Base-by-base conservation (phyloP, 352 stramenopile species). In the Phytophthora tentaculata region DNA sequence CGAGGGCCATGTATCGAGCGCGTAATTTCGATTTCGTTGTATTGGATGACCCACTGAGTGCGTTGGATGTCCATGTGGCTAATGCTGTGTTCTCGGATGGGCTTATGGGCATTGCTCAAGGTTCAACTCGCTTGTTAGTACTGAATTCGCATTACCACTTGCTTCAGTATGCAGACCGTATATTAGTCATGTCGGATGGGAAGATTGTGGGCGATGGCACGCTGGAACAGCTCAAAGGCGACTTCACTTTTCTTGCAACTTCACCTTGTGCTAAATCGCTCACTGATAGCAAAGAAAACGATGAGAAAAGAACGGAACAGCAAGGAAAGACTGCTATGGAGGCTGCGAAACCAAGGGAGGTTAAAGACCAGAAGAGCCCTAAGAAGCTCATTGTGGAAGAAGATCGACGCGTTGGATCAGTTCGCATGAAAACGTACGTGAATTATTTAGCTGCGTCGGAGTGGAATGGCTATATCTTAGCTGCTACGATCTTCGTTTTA, bases 71-170 rank as follows among this genome's bases (percentile, higher is more conserved):
- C 16, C 95, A 99, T 70, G 96, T 99, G 6, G 96, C 90, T 0
- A 91, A 96, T 63, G 86, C 96, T 50, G 73, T 99, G 10, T 99
- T 99, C 64, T 64, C 86, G 5, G 65, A 98, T 23, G 96, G 91
- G 47, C 86, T 99, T 20, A 53, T 67, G 16, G 69, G 62, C 0
- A 65, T 98, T 9, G 75, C 78, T 3, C 24, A 85, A 16, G 35
- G 26, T 22, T 86, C 83, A 58, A 97, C 90, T 13, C 83, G 97
- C 0, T 59, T 99, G 13, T 74, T 98, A 7, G 96, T 98, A 5
- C 95, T 97, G 1, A 98, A 98, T 72, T 87, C 89, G 20, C 74
- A 98, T 41, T 96, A 98, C 61, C 92, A 98, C 71, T 79, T 98
- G 56, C 86, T 88, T 17, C 65, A 83, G 32, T 88, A 83, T 28